Evolutionary conservation across 2,329 filamentous ascomycete species (phyloP), one percentile per base, ranked within the genome.

Genomic region (Xylariales sp.): DNA sequence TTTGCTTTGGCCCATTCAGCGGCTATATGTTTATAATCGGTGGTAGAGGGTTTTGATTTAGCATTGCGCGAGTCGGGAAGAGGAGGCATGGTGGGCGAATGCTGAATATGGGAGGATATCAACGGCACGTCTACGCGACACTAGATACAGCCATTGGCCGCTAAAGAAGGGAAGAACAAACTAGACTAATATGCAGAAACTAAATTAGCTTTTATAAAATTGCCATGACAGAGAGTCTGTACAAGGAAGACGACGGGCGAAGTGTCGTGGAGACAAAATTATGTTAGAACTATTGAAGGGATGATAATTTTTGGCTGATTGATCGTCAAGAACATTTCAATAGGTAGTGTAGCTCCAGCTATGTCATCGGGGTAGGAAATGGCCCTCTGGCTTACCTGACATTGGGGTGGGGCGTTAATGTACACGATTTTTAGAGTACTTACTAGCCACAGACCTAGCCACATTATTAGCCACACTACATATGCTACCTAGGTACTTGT

Each of bases 1-100:
- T 87, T 86, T 41, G 86, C 86, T 52, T 82, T 83, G 34, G 82
- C 85, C 78, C 83, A 88, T 75, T 87, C 82, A 46, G 83, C 83
- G 18, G 84, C 82, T 68, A 89, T 86, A 65, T 81, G 78, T 73
- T 86, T 80, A 79, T 86, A 86, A 46, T 88, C 85, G 75, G 81
- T 62, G 5, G 74, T 58, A 36, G 77, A 64, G 16, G 74, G 55
- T 54, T 75, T 77, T 23, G 76, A 67, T 58, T 71, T 71, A 34
- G 72, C 56, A 69, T 75, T 74, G 50, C 71, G 74, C 64, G 75
- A 68, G 32, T 39, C 28, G 34, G 65, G 23, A 63, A 59, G 48
- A 55, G 68, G 64, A 68, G 60, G 53, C 59, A 67, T 65, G 30
- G 48, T 61, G 49, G 59, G 62, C n/a, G 62, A 53, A 53, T 58